These are phyloP conservation scores for Irpex sp. DNA, from an alignment of 1,284 basidiomycete genomes.

Conservation along the genomic window DNA sequence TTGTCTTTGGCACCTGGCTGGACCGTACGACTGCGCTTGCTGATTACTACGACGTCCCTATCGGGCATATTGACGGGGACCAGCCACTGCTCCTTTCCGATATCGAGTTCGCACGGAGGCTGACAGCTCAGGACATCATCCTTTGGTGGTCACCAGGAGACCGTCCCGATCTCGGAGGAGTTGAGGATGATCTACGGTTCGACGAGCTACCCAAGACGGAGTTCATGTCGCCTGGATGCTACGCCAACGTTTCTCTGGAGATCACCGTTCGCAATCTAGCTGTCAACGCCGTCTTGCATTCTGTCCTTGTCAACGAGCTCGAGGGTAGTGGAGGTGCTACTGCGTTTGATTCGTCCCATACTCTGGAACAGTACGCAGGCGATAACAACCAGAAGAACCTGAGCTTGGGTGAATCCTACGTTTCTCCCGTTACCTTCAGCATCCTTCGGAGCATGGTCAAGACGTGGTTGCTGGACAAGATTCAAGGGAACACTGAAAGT, in stretches of 20 bases:
- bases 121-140: conserved; percentile 85
- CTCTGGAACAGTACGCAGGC: conserved; percentile 85
- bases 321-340: conserved; percentile 91
- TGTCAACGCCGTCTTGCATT: conserved; percentile 92
- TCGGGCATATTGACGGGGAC: conserved; percentile 90
- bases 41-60: conserved; percentile 88
- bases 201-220: conserved; percentile 86
- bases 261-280: conserved; percentile 89
- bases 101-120: conserved; percentile 83
- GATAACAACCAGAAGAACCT: conserved; percentile 74
- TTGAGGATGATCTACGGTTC: conserved; percentile 79
- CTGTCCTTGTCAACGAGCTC: conserved; percentile 91
- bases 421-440: conserved; percentile 87
- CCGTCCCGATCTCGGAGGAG: conserved; percentile 91
- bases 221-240: conserved; percentile 82
- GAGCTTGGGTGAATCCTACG: conserved; percentile 85
- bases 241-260: conserved; percentile 91
- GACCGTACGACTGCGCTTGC: conserved; percentile 80
- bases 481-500: conserved; percentile 56
- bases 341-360: conserved; percentile 92
- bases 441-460: conserved; percentile 89
- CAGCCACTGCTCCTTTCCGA: conserved; percentile 86
- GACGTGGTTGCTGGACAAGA: conserved; percentile 88
- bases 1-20: conserved; percentile 77
- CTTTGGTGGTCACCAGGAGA: conserved; percentile 95